These are phyloP conservation scores for Fusarium tupiense DNA, from an alignment of 2,329 filamentous ascomycete species.

Conservation along the genomic window DNA sequence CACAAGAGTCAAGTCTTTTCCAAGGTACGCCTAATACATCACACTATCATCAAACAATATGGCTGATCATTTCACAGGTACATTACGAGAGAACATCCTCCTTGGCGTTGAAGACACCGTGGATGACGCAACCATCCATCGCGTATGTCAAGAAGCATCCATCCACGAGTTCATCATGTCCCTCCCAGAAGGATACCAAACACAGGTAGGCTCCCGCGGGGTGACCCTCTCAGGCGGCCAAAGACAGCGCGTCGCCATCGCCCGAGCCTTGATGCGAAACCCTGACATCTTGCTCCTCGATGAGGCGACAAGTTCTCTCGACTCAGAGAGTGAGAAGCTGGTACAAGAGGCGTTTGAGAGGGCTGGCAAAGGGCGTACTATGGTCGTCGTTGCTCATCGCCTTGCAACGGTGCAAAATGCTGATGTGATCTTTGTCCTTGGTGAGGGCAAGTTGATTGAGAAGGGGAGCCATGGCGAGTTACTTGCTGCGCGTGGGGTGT, in stretches of 20 bases:
- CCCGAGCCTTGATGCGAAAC: conserved; percentile 72
- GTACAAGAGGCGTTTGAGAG: conserved; percentile 74
- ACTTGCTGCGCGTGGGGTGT: neutral
- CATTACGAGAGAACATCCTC: conserved; percentile 69
- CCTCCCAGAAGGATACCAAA: conserved; percentile 74
- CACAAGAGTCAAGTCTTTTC: conserved; percentile 79
- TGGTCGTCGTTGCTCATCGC: conserved; percentile 80
- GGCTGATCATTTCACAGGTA: conserved; percentile 17
- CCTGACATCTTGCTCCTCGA: conserved; percentile 74
- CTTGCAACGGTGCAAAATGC: conserved; percentile 82
- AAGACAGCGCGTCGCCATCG: conserved; percentile 75
- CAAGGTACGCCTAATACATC: conserved; percentile 62
- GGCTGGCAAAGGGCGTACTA: conserved; percentile 68
- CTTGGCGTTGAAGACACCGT: conserved; percentile 68
- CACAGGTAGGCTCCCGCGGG: conserved; percentile 72
- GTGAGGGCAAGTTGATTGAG: conserved; percentile 4
- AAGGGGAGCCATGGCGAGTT: neutral
- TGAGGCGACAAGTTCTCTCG: conserved; percentile 76
- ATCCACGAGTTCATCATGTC: conserved; percentile 76
- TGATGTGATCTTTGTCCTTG: conserved; percentile 76
- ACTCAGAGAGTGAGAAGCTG: conserved; percentile 69
- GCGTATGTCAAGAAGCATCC: conserved; percentile 68
- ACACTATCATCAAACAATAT: rapidly evolving
- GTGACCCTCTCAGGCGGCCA: conserved; percentile 74
- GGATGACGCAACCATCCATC: conserved; percentile 60